Base-by-base conservation (phyloP, 208 protist genomes). In the Kentomonas sorsogonicus region DNA sequence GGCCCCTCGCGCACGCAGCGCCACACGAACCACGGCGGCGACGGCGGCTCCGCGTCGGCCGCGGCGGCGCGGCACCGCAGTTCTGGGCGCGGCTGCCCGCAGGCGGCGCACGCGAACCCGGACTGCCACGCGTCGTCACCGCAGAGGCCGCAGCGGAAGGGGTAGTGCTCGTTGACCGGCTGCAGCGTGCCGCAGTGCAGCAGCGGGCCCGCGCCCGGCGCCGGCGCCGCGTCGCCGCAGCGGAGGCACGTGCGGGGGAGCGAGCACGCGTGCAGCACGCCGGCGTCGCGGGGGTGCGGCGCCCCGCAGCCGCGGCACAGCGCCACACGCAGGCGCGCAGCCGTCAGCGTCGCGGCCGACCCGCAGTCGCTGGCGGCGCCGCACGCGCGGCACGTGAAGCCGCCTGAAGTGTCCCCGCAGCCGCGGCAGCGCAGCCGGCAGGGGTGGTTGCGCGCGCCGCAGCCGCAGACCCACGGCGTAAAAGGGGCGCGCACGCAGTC, bases 381-480 rank as follows among this genome's bases (percentile, higher is more conserved):
- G 66, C 83, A 91, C 3, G 38, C 56, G 3, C 64, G 38, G 46
- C 83, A 91, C 15, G 75, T 86, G 58, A 77, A 92, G 33, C 52
- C 50, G 47, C 57, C 39, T 48, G 39, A 27, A 1, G 31, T n/a
- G 15, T 33, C 26, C n/a, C 25, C 20, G 52, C 86, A 93, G 16
- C 13, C 5, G 11, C 51, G 44, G 54, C 81, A 89, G 20, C 48
- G 46, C 13, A 74, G 60, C 31, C 66, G 65, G 51, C 77, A 80
- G 1, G 86, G 74, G 58, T 87, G 77, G 67, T 83, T 82, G 22
- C 40, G 30, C 44, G 62, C 66, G 27, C 78, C 76, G 53, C 85
- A 92, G 25, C 81, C 79, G 53, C 85, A 92, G 34, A 43, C 34
- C 85, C 85, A 92, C 31, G 85, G 63, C 50, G 69, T 30, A 51